Evolutionary conservation across 2,329 filamentous ascomycete genomes (phyloP).

Genomic region (Aspergillus clavatus): DNA sequence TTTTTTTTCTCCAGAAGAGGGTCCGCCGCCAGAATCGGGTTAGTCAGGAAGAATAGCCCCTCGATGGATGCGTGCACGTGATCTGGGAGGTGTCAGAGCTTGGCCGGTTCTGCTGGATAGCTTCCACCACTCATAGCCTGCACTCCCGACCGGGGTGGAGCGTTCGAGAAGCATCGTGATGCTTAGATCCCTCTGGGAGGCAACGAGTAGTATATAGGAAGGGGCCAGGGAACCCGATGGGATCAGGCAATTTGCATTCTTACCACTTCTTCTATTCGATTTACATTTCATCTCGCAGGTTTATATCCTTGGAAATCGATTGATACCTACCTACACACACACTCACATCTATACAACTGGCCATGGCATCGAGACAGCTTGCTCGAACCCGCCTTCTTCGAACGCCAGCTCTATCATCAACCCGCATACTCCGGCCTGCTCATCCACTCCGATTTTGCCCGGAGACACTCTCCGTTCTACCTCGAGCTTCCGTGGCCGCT

Average conservation of each 20-base stretch:
- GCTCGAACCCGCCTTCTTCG: constrained; percentile 28
- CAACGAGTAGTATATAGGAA: not conserved
- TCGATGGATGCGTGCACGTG: constrained; percentile 28
- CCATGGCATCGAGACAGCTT: constrained; percentile 33
- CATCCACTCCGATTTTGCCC: constrained; percentile 18
- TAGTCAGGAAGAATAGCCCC: constrained; percentile 18
- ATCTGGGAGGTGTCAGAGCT: constrained; percentile 26
- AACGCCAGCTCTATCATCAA: constrained; percentile 18
- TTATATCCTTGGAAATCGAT: not conserved
- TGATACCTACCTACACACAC: constrained; percentile 2
- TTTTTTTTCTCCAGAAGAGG: constrained; percentile 26
- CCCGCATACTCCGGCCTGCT: constrained; percentile 17
- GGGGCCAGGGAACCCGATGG: too few relatives aligned
- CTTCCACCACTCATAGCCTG: constrained; percentile 29
- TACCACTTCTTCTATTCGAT: too few relatives aligned
- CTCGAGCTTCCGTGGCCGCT: constrained; percentile 7
- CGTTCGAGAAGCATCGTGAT: constrained; percentile 35
- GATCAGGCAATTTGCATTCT: too few relatives aligned
- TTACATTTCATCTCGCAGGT: not conserved
- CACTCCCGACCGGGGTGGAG: constrained; percentile 21
- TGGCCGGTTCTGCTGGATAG: constrained; percentile 18
- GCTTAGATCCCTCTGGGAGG: not conserved
- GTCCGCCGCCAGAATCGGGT: constrained; percentile 9
- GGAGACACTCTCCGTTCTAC: constrained; percentile 15
- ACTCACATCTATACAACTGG: too few relatives aligned